phyloP scores from a whole-genome alignment of 768 basidiomycete species.

The Rhodotorula paludigena region DNA sequence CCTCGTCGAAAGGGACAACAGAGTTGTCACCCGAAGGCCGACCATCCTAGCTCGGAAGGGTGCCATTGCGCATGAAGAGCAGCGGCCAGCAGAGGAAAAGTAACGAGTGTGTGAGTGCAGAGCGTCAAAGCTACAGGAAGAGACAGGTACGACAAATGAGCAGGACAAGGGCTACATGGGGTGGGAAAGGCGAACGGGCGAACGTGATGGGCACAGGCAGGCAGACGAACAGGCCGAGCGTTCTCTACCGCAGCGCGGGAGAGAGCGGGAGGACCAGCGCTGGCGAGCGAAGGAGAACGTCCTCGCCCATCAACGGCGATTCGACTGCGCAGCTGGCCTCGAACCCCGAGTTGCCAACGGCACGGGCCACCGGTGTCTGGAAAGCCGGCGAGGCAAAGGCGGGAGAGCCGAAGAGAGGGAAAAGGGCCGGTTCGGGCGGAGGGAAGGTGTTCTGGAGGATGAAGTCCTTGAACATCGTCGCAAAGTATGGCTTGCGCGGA shows the following conservation, averaged over 20 bases:
- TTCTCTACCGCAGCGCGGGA: not conserved
- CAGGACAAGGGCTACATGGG: not conserved
- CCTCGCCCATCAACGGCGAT: not conserved
- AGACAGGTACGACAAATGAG: not conserved
- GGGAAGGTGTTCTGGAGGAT: not conserved
- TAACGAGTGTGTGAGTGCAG: not conserved
- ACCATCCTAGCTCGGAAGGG: too few species aligned
- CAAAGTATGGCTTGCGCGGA: conserved; percentile 8
- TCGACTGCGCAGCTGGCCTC: not conserved
- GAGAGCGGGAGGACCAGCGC: not conserved
- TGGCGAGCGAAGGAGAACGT: not conserved
- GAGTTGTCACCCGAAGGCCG: too few species aligned
- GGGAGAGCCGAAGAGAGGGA: not conserved
- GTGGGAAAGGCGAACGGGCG: too few species aligned
- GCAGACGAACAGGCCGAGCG: too few species aligned
- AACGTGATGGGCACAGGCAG: too few species aligned
- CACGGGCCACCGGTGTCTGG: too few species aligned
- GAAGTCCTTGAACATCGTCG: not conserved
- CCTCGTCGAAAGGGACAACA: not conserved
- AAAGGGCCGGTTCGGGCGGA: not conserved
- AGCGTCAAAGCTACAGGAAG: too few species aligned
- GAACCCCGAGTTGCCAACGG: not conserved
- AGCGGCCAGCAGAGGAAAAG: too few species aligned
- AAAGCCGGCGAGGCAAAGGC: not conserved
- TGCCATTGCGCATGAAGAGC: too few species aligned